Evolutionary conservation across 805 yeast species (phyloP).

Genomic region (Ogataea trehalophila): DNA sequence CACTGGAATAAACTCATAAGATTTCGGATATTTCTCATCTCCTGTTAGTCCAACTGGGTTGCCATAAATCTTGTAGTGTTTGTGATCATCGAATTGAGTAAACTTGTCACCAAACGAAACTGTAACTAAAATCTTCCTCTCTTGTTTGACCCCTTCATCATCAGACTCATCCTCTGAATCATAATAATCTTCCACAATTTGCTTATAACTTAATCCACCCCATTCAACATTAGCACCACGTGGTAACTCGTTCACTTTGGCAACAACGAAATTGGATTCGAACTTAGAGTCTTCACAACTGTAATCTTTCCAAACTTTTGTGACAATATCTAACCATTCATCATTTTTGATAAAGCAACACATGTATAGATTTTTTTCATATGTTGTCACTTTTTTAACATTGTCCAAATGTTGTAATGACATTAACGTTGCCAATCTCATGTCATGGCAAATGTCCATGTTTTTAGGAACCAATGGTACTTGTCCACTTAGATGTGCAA

Average conservation of each 20-base stretch:
- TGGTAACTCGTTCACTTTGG: constrained; percentile 56
- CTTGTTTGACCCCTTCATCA: constrained; percentile 23
- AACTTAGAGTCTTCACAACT: constrained; percentile 13
- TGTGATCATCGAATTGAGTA: constrained; percentile 29
- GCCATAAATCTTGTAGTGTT: constrained; percentile 22
- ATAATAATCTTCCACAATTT: constrained; percentile 35
- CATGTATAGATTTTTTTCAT: constrained; percentile 39
- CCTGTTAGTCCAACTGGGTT: constrained; percentile 3
- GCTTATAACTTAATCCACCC: constrained; percentile 57
- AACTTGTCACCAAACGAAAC: constrained; percentile 41
- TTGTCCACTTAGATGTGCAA: constrained; percentile 79
- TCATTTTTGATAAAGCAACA: constrained; percentile 50
- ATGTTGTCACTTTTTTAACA: constrained; percentile 52
- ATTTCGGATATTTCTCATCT: constrained; percentile 2
- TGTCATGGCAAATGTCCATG: constrained; percentile 45
- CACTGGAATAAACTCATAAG: constrained; percentile 24
- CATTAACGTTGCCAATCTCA: constrained; percentile 38
- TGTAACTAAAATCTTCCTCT: constrained; percentile 28
- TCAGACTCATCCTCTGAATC: constrained; percentile 33
- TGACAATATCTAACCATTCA: constrained; percentile 27
- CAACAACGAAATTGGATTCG: constrained; percentile 39
- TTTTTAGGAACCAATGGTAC: constrained; percentile 75
- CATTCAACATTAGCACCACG: constrained; percentile 65
- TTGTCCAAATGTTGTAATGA: constrained; percentile 72
- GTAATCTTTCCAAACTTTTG: constrained; percentile 44